These are phyloP conservation scores for Termitomyces sp. DNA, from an alignment of 768 basidiomycete species.

Conservation along the genomic window DNA sequence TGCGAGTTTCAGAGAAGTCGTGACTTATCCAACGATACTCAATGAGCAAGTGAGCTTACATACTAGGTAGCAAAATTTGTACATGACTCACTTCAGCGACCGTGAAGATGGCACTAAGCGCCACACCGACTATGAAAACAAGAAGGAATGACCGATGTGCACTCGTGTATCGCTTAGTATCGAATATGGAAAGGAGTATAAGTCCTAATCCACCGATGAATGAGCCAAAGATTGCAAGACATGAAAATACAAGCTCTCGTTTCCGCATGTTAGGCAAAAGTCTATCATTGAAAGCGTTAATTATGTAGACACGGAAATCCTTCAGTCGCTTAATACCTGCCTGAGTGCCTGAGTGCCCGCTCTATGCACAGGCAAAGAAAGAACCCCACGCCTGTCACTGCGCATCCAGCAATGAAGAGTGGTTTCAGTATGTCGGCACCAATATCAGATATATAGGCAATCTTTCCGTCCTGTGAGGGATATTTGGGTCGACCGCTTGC, in stretches of 20 bases:
- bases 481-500: slow-evolving; percentile 58
- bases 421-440: slow-evolving; percentile 74
- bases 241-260: slow-evolving; percentile 48
- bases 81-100: slow-evolving; percentile 47
- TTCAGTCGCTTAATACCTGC: slow-evolving; percentile 33
- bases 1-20: slow-evolving; percentile 38
- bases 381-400: slow-evolving; percentile 58
- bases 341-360: slow-evolving; percentile 58
- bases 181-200: slow-evolving; percentile 65
- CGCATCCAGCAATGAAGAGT: slow-evolving; percentile 62
- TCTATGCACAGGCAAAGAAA: slow-evolving; percentile 55
- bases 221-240: slow-evolving; percentile 55
- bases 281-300: slow-evolving; percentile 23
- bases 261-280: slow-evolving; percentile 54
- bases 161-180: slow-evolving; percentile 48
- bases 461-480: slow-evolving; percentile 44
- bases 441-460: slow-evolving; percentile 76
- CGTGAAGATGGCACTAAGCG: slow-evolving; percentile 69
- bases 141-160: slow-evolving; percentile 60
- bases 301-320: neutral
- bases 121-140: slow-evolving; percentile 69
- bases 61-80: neutral
- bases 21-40: slow-evolving; percentile 65
- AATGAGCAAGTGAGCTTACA: neutral
- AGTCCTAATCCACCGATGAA: slow-evolving; percentile 61